A percentile compares a stretch with the other conserved stretches of the same genome.
These are phyloP conservation scores for Millerozyma miso DNA, from an alignment of 805 yeast genomes.

Conservation along the genomic window DNA sequence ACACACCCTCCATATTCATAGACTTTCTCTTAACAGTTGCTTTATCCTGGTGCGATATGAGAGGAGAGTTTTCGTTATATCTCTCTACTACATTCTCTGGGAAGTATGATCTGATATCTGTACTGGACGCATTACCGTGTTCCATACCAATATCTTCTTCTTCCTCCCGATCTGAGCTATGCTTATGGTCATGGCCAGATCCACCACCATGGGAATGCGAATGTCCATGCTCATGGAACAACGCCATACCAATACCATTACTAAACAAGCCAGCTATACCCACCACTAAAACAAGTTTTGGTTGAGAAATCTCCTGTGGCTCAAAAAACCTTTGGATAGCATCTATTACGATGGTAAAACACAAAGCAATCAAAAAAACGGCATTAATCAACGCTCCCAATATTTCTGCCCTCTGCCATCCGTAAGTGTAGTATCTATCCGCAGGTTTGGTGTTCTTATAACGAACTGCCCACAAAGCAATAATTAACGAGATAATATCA, in stretches of 20 bases:
- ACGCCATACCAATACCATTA: constrained; percentile 74
- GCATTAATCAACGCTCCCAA: constrained; percentile 93
- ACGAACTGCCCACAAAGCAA: constrained; percentile 94
- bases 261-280: constrained; percentile 82
- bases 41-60: constrained; percentile 16
- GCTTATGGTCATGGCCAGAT: constrained; percentile 40
- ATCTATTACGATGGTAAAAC: constrained; percentile 88
- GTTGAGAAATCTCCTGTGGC: constrained; percentile 76
- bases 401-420: constrained; percentile 97
- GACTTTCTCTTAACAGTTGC: constrained; percentile 45
- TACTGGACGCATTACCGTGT: constrained; percentile 12
- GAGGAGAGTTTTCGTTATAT: constrained; percentile 34
- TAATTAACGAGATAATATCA: constrained; percentile 82
- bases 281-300: constrained; percentile 75
- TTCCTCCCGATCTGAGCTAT: constrained; percentile 17
- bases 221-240: constrained; percentile 76
- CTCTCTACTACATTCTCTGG: constrained; percentile 46
- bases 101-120: constrained; percentile 32
- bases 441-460: constrained; percentile 81
- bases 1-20: constrained; percentile 97
- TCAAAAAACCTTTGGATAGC: constrained; percentile 85
- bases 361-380: constrained; percentile 85
- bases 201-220: constrained; percentile 47
- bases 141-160: constrained; percentile 3
- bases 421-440: constrained; percentile 88